Base-by-base conservation (phyloP, 495 filamentous ascomycete genomes). In the Melanomma pulvis-pyrius region DNA sequence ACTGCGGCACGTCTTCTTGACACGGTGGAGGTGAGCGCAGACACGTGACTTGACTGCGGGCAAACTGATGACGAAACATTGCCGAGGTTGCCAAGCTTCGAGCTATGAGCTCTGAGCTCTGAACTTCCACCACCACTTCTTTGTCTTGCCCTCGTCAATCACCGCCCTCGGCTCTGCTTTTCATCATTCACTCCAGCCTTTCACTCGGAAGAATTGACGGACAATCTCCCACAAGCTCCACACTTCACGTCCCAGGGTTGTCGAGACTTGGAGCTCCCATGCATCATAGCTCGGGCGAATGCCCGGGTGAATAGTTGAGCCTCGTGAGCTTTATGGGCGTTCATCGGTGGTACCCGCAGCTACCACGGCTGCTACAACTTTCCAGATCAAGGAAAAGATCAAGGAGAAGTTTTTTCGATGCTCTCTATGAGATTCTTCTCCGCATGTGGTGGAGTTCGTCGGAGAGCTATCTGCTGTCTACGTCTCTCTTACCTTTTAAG, bases 241-340 rank as follows among this genome's bases (percentile, higher is more conserved):
- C 17, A 2, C 39, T 44, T 11, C 2, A 15, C 39, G 39, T 7
- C 39, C 4, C 39, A 17, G 39, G n/a, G 9, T 44, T 44, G 39
- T n/a, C 8, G n/a, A 44, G n/a, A 44, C 39, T 44, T 7, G 39
- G n/a, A 17, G 8, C 13, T 44, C 13, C 39, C 39, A 44, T 44
- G 39, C 5, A 44, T 6, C 9, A n/a, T n/a, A n/a, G n/a, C 39
- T 55, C 52, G 52, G 52, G 24, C 52, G 52, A 55, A 55, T 55
- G 7, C 7, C 29, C 52, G 52, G 52, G 29, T 51, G 7, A 25
- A 51, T 25, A 25, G 6, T 36, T 55, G 52, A 34, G 50, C 52
- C 52, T 55, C 52, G 17, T 19, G 25, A 55, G 52, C 25, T 55
- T 34, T 26, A 29, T 55, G 52, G 17, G 52, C n/a, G n/a, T 34